Evolutionary conservation across 2,329 filamentous ascomycete species (phyloP), one percentile per base, ranked within the genome.

Genomic region (Cladosporium oxysporum): DNA sequence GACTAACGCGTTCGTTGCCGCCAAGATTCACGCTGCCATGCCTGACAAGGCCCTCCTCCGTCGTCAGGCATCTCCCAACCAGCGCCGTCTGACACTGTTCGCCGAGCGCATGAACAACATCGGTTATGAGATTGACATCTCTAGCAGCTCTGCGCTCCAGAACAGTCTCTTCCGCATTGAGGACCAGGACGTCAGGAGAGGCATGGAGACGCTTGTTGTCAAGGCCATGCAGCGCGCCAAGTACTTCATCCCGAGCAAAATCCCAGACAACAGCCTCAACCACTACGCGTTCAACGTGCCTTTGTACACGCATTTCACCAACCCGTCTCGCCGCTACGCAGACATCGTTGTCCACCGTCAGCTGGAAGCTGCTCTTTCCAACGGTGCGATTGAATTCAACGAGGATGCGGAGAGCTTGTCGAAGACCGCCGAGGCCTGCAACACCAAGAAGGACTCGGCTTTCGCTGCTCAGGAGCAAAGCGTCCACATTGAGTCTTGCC

Each of bases 391-490:
- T 58, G 93, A 97, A 74, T 97, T 95, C 78, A 88, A 83, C 5
- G 95, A 99, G 71, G 95, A 99, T 68, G 79, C 95, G 67, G 95
- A 99, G 76, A 89, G 84, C 66, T 83, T 99, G 50, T 89, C 89
- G 73, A 99, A 98, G 87, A 96, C 91, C 60, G 91, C 93, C 10
- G 95, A 99, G 79, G 88, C 92, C 72, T 97, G 92, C 85, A 99
- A 99, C 83, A 97, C 91, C 76, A 99, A 98, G 88, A 99, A 98
- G 80, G 95, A 99, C 77, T 98, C 93, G 14, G 93, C 95, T 1
- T 94, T 97, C 81, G 95, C 92, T 75, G 95, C 95, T 16, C 95
- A 99, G 79, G 95, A 99, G 79, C 95, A 99, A 82, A 98, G 95
- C 79, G 93, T 99, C 59, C 95, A 99, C 81, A 97, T 99, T 69